Conservation (phyloP, 2,329 filamentous ascomycete genomes). For the Penicillium sp. region DNA sequence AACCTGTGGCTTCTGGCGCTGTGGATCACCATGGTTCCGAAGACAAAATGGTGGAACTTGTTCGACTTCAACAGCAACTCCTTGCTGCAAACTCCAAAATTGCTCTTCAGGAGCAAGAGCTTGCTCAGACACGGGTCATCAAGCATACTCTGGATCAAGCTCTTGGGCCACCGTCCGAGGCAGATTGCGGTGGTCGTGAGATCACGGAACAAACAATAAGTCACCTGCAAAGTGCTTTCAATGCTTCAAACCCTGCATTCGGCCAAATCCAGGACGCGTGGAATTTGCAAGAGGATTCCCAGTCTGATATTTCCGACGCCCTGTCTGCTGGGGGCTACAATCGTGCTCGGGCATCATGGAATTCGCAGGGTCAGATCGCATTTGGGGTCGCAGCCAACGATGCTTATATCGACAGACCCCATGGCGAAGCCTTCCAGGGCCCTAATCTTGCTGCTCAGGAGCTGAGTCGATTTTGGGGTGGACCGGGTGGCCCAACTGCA, state of each 20-base stretch:
- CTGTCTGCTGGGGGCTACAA: constrained; percentile 45
- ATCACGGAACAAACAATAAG: constrained; percentile 53
- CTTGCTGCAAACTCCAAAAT: constrained; percentile 58
- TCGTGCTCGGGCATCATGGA: constrained; percentile 37
- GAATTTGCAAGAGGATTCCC: constrained; percentile 44
- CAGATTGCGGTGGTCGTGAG: constrained; percentile 51
- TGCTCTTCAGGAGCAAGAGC: constrained; percentile 60
- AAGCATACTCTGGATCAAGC: constrained; percentile 63
- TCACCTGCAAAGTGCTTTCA: constrained; percentile 54
- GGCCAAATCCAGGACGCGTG: constrained; percentile 45
- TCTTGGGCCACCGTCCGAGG: constrained; percentile 55
- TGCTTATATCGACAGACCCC: constrained; percentile 27
- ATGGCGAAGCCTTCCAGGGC: constrained; percentile 24
- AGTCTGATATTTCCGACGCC: constrained; percentile 46
- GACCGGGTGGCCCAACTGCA: constrained; percentile 23
- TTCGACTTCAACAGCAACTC: constrained; percentile 58
- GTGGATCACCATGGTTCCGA: constrained; percentile 17
- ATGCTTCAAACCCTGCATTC: constrained; percentile 48
- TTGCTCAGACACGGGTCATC: constrained; percentile 60
- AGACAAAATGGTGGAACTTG: constrained; percentile 49
- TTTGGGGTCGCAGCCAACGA: constrained; percentile 29
- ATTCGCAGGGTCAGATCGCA: constrained; percentile 22
- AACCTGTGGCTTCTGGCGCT: constrained; percentile 9
- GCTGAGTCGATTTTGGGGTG: constrained; percentile 32
- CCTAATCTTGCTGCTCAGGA: constrained; percentile 27